Percentiles rank a stretch among this genome's conserved stretches.
These are phyloP conservation scores for Moelleriella libera DNA, from an alignment of 2,329 filamentous ascomycete genomes.

Conservation along the genomic window DNA sequence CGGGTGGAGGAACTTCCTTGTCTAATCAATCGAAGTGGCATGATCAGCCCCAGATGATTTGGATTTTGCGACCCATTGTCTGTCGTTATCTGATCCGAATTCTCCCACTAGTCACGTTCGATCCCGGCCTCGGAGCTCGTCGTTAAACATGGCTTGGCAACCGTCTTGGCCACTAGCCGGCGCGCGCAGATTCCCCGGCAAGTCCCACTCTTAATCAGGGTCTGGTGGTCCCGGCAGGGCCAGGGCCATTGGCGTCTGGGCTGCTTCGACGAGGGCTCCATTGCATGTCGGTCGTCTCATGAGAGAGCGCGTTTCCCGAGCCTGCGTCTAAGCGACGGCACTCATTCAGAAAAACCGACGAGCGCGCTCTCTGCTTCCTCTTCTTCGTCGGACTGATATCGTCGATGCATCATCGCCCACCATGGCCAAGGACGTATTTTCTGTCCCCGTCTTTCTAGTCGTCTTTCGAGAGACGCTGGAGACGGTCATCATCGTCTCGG, in stretches of 20 bases:
- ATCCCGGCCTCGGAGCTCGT: background rate
- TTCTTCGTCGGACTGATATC: background rate
- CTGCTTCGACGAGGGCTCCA: no score
- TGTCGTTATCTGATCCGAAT: slow-evolving; percentile 4
- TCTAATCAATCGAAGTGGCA: slow-evolving; percentile 3
- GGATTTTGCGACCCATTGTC: background rate
- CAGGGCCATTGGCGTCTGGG: no score
- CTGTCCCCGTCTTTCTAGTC: slow-evolving; percentile 77
- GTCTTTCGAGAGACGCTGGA: slow-evolving; percentile 78
- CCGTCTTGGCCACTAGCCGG: no score
- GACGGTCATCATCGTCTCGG: slow-evolving; percentile 71
- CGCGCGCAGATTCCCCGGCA: no score
- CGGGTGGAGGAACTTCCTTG: background rate
- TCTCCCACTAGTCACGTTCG: background rate
- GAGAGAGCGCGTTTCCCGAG: no score
- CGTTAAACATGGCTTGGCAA: background rate
- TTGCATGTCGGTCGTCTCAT: no score
- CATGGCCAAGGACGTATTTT: slow-evolving; percentile 57
- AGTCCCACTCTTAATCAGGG: no score
- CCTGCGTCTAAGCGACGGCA: no score
- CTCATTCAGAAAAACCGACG: background rate
- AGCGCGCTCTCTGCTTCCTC: background rate
- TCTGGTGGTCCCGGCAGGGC: no score
- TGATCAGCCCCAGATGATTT: background rate
- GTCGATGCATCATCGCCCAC: slow-evolving; percentile 2